phyloP scores from a whole-genome alignment of 257 asterid genomes.

The Solanum acaule region DNA sequence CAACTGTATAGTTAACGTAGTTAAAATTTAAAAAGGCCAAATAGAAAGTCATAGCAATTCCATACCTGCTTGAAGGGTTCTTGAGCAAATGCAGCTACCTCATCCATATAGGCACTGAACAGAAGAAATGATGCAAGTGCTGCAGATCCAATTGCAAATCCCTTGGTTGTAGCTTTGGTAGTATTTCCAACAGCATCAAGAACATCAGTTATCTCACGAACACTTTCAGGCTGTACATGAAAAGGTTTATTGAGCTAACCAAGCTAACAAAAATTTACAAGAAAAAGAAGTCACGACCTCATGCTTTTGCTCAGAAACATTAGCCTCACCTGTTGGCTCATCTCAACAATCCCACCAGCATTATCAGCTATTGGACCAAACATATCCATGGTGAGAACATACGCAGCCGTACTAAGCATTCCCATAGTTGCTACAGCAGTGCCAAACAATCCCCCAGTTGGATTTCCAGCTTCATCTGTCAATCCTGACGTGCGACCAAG shows the following conservation, averaged over 20 bases:
- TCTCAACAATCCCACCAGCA: constrained; percentile 99
- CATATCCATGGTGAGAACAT: constrained; percentile 99
- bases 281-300: not conserved
- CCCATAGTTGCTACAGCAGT: constrained; percentile 99
- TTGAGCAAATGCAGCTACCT: constrained; percentile 74
- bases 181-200: constrained; percentile 99
- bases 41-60: not conserved
- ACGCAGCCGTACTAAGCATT: constrained; percentile 99
- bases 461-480: constrained; percentile 84
- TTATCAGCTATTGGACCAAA: constrained; percentile 99
- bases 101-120: constrained; percentile 99
- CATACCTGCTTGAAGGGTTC: constrained; percentile 67
- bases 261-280: not conserved
- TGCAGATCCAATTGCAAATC: constrained; percentile 99
- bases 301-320: not conserved
- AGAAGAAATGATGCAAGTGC: constrained; percentile 97
- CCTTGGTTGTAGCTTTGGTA: constrained; percentile 99
- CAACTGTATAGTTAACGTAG: not conserved
- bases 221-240: constrained; percentile 87
- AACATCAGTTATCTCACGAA: constrained; percentile 90
- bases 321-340: constrained; percentile 91
- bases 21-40: not conserved
- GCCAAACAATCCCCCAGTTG: constrained; percentile 98
- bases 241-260: not conserved
- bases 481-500: constrained; percentile 94